Conservation (phyloP, 1,284 basidiomycete genomes). For the Fomitopsis palustris region DNA sequence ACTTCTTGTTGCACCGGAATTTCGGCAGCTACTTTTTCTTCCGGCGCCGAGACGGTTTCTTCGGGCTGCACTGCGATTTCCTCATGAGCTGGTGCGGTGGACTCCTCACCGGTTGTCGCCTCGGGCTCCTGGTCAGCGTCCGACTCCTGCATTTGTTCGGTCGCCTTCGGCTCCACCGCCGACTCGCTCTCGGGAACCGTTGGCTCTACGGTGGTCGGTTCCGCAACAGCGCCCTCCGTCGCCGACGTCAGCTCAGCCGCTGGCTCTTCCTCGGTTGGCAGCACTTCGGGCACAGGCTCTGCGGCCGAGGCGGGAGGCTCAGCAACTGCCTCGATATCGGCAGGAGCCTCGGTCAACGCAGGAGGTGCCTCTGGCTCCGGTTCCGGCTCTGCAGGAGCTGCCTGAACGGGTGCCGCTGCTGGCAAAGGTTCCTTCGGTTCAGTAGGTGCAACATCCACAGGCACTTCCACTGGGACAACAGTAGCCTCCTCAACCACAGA, state of each 20-base stretch:
- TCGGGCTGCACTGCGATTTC: not conserved
- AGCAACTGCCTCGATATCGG: not conserved
- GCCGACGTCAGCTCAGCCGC: not conserved
- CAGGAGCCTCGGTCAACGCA: not conserved
- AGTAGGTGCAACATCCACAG: slow-evolving; percentile 3
- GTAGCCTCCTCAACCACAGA: not conserved
- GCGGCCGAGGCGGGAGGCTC: not conserved
- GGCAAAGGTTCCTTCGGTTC: slow-evolving; percentile 1
- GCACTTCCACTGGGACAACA: not conserved
- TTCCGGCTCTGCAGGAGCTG: slow-evolving; percentile 2
- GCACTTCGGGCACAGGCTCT: not conserved
- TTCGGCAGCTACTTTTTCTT: slow-evolving; percentile 13
- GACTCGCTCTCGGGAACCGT: not conserved
- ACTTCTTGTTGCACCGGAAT: slow-evolving; percentile 4
- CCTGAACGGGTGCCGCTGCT: not conserved
- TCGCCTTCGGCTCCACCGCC: not conserved
- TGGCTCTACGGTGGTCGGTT: not conserved
- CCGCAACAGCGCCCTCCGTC: not conserved
- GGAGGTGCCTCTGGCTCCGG: not conserved
- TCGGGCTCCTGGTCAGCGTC: not conserved
- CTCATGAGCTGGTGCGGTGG: not conserved
- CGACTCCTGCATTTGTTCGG: not conserved
- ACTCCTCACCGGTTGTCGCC: not conserved
- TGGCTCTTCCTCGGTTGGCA: not conserved
- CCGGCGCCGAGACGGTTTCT: not conserved